Evolutionary conservation across 2,329 filamentous ascomycete species (phyloP).

Genomic region (Xylaria sp.): DNA sequence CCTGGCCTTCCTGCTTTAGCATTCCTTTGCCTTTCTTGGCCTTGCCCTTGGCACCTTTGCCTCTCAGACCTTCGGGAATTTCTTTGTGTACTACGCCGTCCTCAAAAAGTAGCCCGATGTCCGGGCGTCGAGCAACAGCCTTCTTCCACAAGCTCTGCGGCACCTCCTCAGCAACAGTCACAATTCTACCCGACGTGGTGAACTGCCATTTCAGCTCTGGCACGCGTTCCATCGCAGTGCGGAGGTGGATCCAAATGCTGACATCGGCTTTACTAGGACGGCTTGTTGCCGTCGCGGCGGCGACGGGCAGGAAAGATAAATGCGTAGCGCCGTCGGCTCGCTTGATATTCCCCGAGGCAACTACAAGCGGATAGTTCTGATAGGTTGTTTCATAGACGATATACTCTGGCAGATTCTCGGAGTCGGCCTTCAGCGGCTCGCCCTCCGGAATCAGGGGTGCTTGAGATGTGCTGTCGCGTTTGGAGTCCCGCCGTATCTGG

Average conservation of each 20-base stretch:
- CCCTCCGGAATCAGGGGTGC: constrained; percentile 39
- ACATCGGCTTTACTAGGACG: constrained; percentile 47
- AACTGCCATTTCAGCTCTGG: constrained; percentile 46
- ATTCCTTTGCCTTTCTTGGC: constrained; percentile 48
- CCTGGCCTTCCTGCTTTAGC: constrained; percentile 37
- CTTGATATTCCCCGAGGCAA: constrained; percentile 48
- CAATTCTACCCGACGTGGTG: constrained; percentile 45
- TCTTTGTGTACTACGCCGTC: constrained; percentile 51
- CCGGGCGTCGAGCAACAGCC: constrained; percentile 48
- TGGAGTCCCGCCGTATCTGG: constrained; percentile 44
- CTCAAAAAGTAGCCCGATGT: constrained; percentile 51
- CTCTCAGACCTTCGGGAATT: constrained; percentile 48
- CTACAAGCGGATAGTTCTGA: constrained; percentile 50
- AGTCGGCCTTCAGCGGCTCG: constrained; percentile 41
- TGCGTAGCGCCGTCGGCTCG: constrained; percentile 47
- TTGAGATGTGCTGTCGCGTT: constrained; percentile 33
- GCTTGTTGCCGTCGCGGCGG: constrained; percentile 39
- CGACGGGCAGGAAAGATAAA: constrained; percentile 42
- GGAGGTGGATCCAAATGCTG: constrained; percentile 49
- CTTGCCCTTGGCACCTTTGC: constrained; percentile 50
- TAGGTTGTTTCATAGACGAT: constrained; percentile 53
- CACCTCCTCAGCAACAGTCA: constrained; percentile 43
- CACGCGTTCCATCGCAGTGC: constrained; percentile 41
- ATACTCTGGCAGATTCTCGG: constrained; percentile 47
- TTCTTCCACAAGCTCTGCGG: constrained; percentile 48